These are phyloP conservation scores for Rhizopus sp. DNA, from an alignment of 371 early-diverging fungal species.

Conservation along the genomic window DNA sequence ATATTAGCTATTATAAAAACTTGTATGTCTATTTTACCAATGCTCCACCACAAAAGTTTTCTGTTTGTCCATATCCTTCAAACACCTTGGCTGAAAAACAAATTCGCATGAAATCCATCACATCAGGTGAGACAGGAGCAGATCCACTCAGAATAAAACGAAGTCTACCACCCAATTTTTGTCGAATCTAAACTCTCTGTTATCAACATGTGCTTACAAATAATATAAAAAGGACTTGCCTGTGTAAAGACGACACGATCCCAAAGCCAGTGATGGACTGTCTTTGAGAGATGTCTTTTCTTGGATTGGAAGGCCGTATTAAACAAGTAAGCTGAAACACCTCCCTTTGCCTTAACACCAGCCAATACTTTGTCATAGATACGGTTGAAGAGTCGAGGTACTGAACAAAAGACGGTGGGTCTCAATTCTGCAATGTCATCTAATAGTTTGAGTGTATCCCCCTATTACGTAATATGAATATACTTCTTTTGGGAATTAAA, in stretches of 20 bases:
- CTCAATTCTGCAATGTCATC: constrained; percentile 89
- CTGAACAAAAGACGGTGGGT: constrained; percentile 94
- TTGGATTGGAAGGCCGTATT: constrained; percentile 78
- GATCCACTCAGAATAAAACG: constrained; percentile 76
- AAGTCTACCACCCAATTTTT: constrained; percentile 90
- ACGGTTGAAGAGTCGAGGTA: constrained; percentile 96
- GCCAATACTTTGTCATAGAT: constrained; percentile 94
- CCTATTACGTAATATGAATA: constrained; percentile 34
- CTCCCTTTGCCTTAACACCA: constrained; percentile 80
- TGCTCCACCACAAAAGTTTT: constrained; percentile 75
- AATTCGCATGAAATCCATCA: constrained; percentile 86
- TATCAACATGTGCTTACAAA: background rate
- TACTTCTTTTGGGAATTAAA: background rate
- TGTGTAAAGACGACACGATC: constrained; percentile 81
- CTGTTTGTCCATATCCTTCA: constrained; percentile 98
- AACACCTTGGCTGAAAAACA: constrained; percentile 81
- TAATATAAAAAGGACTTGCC: constrained; percentile 52
- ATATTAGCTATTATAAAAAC: background rate
- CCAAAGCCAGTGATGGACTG: constrained; percentile 76
- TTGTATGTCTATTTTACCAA: constrained; percentile 32
- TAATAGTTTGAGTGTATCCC: constrained; percentile 87
- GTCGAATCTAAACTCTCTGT: constrained; percentile 59
- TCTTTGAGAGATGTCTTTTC: constrained; percentile 60
- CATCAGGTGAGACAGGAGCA: constrained; percentile 88
- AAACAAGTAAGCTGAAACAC: constrained; percentile 78